phyloP scores from a whole-genome alignment of 2,329 filamentous ascomycete genomes.

The Penicillium vulpinum region DNA sequence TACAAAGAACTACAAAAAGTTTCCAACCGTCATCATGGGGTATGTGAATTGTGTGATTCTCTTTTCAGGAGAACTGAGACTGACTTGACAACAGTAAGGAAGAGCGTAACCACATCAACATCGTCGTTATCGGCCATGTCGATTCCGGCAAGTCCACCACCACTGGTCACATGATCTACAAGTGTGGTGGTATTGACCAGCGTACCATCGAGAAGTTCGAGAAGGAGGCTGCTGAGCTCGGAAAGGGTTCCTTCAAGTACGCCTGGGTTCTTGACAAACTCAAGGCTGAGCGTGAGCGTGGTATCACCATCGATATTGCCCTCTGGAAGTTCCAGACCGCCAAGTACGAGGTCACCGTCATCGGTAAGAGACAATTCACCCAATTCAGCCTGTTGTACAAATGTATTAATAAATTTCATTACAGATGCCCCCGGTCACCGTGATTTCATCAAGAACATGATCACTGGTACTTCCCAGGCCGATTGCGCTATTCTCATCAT shows the following conservation, averaged over 20 bases:
- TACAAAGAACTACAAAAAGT: conserved; percentile 50
- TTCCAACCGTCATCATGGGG: conserved; percentile 61
- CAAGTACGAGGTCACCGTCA: conserved; percentile 97
- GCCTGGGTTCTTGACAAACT: conserved; percentile 99
- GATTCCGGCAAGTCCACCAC: conserved; percentile 99
- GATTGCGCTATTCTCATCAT: conserved; percentile 99
- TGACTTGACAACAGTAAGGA: conserved; percentile 68
- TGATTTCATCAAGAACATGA: conserved; percentile 99
- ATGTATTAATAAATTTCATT: conserved; percentile 14
- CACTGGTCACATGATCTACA: conserved; percentile 97
- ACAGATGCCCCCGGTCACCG: conserved; percentile 95
- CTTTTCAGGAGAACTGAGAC: not conserved
- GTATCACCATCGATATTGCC: conserved; percentile 99
- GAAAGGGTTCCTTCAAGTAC: conserved; percentile 99
- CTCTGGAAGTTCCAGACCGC: conserved; percentile 99
- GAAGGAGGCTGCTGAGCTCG: conserved; percentile 99
- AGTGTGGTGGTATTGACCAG: conserved; percentile 99
- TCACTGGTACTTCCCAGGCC: conserved; percentile 99
- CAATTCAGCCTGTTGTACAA: not conserved
- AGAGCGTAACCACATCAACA: conserved; percentile 94
- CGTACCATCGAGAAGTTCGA: conserved; percentile 99
- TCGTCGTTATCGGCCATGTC: conserved; percentile 99
- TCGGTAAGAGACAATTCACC: conserved; percentile 65
- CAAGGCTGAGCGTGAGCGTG: conserved; percentile 99
- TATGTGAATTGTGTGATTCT: conserved; percentile 41